phyloP scores from a whole-genome alignment of 202 grass and related monocot species.

The Musa balbisiana region DNA sequence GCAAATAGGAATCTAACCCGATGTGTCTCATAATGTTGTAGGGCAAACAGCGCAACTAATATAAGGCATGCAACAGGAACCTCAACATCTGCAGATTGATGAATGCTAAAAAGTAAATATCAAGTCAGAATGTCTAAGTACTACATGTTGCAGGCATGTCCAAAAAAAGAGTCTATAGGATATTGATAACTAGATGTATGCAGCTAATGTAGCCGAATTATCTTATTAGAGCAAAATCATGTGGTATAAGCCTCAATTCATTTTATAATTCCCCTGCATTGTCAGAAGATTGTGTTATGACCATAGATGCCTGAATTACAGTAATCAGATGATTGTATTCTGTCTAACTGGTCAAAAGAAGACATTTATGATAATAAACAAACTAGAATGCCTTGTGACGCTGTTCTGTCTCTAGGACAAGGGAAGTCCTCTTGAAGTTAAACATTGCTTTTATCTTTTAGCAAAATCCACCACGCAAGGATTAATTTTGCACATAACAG shows the following conservation, averaged over 20 bases:
- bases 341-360: neutral
- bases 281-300: too few species aligned
- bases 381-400: too few species aligned
- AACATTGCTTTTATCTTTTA: neutral
- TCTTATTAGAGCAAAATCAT: neutral
- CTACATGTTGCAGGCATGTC: neutral
- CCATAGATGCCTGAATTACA: too few species aligned
- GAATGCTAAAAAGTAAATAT: neutral
- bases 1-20: slow-evolving; percentile 92
- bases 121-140: neutral
- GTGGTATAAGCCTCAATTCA: neutral
- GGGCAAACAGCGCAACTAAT: slow-evolving; percentile 64
- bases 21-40: slow-evolving; percentile 97
- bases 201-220: too few species aligned
- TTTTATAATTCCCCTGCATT: neutral
- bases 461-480: neutral
- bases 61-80: slow-evolving; percentile 77
- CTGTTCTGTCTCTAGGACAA: too few species aligned
- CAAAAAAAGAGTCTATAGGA: neutral
- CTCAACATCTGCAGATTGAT: slow-evolving; percentile 80
- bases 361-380: too few species aligned
- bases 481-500: too few species aligned
- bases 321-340: neutral
- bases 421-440: neutral
- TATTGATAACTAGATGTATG: neutral